A percentile compares a stretch with the other conserved stretches of the same genome.
phyloP scores from a whole-genome alignment of 495 filamentous ascomycete species.

The Articulospora tetracladia region DNA sequence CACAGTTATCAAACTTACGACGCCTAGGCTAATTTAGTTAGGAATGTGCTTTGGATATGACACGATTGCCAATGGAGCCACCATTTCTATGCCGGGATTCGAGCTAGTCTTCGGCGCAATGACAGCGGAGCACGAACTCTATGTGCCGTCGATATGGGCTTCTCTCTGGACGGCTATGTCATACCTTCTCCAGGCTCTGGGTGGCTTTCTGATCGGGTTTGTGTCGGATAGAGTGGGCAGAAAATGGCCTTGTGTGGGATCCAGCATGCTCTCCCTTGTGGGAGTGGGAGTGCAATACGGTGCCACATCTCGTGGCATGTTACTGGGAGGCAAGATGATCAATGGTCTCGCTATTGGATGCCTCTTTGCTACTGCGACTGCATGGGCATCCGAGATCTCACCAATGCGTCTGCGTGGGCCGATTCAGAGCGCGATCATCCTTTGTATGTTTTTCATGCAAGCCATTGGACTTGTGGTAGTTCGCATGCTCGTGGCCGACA shows the following conservation, averaged over 20 bases:
- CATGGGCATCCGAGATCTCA: conserved; percentile 26
- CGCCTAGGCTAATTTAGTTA: background rate
- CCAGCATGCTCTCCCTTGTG: conserved; percentile 5
- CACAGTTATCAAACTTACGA: background rate
- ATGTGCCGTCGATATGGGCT: conserved; percentile 27
- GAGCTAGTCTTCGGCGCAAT: conserved; percentile 25
- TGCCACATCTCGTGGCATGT: conserved; percentile 16
- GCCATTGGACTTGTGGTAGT: conserved; percentile 25
- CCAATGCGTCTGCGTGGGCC: conserved; percentile 16
- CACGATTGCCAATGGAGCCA: conserved; percentile 25
- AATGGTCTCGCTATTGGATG: conserved; percentile 19
- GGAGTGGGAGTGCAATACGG: conserved; percentile 12
- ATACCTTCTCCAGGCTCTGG: conserved; percentile 22
- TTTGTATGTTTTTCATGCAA: conserved; percentile 28
- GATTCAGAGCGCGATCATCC: conserved; percentile 26
- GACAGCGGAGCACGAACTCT: conserved; percentile 17
- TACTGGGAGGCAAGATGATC: conserved; percentile 29
- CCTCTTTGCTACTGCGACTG: conserved; percentile 25
- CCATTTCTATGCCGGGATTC: conserved; percentile 28
- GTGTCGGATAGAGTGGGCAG: conserved; percentile 25
- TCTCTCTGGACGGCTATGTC: conserved; percentile 29
- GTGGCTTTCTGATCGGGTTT: conserved; percentile 22
- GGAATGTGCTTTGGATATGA: conserved; percentile 15
- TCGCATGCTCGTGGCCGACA: conserved; percentile 23
- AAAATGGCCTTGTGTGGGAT: conserved; percentile 12